Evolutionary conservation across 108 stramenopile species (phyloP), one percentile per base, ranked within the genome.

Genomic region (Pseudonitzschia pungens): DNA sequence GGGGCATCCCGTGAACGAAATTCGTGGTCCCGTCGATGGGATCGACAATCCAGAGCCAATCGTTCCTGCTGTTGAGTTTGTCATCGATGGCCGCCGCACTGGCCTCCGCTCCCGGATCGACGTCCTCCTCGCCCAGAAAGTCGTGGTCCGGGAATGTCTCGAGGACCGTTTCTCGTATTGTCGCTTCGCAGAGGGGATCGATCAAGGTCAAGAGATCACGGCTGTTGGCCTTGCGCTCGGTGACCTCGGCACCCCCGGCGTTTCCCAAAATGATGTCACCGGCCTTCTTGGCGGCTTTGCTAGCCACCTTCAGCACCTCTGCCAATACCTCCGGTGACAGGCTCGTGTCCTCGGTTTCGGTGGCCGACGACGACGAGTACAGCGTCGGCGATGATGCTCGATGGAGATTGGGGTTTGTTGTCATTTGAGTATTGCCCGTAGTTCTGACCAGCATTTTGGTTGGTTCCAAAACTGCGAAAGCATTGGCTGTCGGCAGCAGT

Each of bases 201-300:
- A 95, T 86, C 57, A 89, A 31, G 11, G 97, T 98, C 48, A 98
- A 68, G 63, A 98, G 73, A 84, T 98, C 97, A 27, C 89, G 77
- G 40, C 79, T 82, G 75, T 95, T 96, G 29, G 88, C 91, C 79
- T 97, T 97, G 8, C 72, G 71, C 56, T 92, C 71, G 6, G 71
- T 78, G 2, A 94, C 89, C 50, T 87, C 87, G 21, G 89, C 87
- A 15, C 87, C 87, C 33, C 83, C 84, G 1, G 89, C 79, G 77
- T 93, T 86, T 64, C 85, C 85, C 55, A 89, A 51, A 51, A 93
- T 90, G 28, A 93, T 90, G 12, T 85, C 87, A 16, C 92, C 89
- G 20, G 92, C 92, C 76, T 82, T 77, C 60, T 77, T 85, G n/a
- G 89, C 85, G 40, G 92, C 92, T 8, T 71, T 64, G 42, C 85